Evolutionary conservation across 2,329 filamentous ascomycete genomes (phyloP).

Genomic region (Fulvia fulva): DNA sequence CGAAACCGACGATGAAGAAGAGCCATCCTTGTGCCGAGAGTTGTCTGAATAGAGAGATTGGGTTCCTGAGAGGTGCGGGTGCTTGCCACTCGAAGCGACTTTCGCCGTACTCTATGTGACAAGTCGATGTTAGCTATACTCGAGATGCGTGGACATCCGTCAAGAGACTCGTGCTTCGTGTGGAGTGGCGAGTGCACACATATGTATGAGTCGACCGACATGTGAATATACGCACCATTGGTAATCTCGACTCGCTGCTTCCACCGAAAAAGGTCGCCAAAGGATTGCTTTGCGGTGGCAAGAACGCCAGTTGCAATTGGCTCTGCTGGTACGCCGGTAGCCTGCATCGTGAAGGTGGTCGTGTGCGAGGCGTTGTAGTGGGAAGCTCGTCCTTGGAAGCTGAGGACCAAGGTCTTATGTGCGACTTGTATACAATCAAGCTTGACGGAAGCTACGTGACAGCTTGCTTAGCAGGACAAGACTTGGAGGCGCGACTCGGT

Average conservation of each 20-base stretch:
- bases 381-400: neutral
- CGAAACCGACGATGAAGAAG: slow-evolving; percentile 69
- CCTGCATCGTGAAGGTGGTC: slow-evolving; percentile 21
- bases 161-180: too few species aligned
- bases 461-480: neutral
- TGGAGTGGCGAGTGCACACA: too few species aligned
- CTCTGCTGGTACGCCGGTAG: slow-evolving; percentile 52
- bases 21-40: slow-evolving; percentile 66
- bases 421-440: neutral
- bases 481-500: too few species aligned
- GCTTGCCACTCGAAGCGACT: slow-evolving; percentile 63
- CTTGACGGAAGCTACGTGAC: neutral
- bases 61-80: slow-evolving; percentile 65
- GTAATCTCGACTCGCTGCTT: slow-evolving; percentile 66
- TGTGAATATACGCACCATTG: slow-evolving; percentile 41
- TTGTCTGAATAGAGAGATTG: slow-evolving; percentile 63
- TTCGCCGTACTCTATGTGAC: slow-evolving; percentile 51
- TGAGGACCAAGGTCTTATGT: neutral
- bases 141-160: too few species aligned
- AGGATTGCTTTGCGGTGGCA: slow-evolving; percentile 61
- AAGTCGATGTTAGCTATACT: too few species aligned
- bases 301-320: slow-evolving; percentile 63
- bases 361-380: neutral
- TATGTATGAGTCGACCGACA: too few species aligned
- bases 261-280: slow-evolving; percentile 66